Evolutionary conservation across 768 basidiomycete species (phyloP).

Genomic region (Tulasnella sp.): DNA sequence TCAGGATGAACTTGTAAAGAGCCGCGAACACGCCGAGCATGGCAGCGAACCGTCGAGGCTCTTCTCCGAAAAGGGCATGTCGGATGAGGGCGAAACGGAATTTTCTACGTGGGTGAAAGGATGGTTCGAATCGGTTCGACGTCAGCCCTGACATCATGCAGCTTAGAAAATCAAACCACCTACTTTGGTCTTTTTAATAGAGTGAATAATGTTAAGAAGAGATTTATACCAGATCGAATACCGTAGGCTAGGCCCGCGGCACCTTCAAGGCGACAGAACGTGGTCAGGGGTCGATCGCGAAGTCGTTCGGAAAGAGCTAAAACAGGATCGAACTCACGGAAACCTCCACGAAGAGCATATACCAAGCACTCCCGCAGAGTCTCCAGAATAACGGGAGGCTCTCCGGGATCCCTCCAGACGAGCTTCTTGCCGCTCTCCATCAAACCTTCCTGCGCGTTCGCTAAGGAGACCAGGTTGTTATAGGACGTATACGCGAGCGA

Average conservation of each 20-base stretch:
- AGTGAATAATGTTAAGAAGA: constrained; percentile 75
- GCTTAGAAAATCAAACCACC: constrained; percentile 38
- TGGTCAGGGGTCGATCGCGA: neutral
- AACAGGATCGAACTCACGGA: constrained; percentile 57
- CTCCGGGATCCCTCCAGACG: constrained; percentile 79
- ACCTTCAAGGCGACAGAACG: constrained; percentile 53
- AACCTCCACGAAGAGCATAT: constrained; percentile 70
- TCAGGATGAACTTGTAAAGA: constrained; percentile 78
- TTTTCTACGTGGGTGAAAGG: constrained; percentile 51
- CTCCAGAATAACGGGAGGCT: constrained; percentile 69
- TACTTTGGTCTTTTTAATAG: constrained; percentile 70
- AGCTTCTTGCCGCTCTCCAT: constrained; percentile 66
- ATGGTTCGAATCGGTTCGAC: neutral
- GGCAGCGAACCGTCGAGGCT: constrained; percentile 80
- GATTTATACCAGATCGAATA: constrained; percentile 80
- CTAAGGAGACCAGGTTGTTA: constrained; percentile 81
- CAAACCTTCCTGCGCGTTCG: constrained; percentile 72
- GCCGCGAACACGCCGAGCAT: constrained; percentile 64
- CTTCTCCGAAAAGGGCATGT: constrained; percentile 80
- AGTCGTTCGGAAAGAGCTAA: neutral
- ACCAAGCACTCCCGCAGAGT: constrained; percentile 67
- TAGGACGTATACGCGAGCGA: constrained; percentile 54
- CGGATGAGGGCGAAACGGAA: constrained; percentile 67
- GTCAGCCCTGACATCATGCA: constrained; percentile 2
- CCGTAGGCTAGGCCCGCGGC: constrained; percentile 79